Base-by-base conservation (phyloP, 805 yeast species). In the Spathaspora hagerdaliae region DNA sequence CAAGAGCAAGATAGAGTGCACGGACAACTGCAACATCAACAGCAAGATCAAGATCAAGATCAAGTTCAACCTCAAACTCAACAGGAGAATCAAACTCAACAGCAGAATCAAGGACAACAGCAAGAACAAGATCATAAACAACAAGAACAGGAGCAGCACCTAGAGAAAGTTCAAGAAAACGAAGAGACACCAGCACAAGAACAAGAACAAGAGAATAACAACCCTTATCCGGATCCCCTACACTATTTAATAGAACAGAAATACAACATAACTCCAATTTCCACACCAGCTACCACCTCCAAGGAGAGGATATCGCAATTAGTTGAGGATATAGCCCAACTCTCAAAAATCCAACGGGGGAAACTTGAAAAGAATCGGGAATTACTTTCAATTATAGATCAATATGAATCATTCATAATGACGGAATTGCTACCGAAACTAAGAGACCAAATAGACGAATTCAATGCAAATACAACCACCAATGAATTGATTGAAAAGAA, bases 331-430 rank as follows among this genome's bases (percentile, higher is more conserved):
- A 67, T 60, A 40, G 50, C 51, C 36, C 55, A 57, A 41, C 57
- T 71, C 7, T 45, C 50, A 15, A 34, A 36, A 7, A 42, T 69
- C 6, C 53, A 56, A 35, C 46, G 45, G 14, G 44, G 43, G 24
- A 61, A 61, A 24, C 42, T 27, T 9, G 38, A 33, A n/a, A 56
- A 51, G 29, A 70, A 69, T 46, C 26, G 44, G 19, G 53, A 65
- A 31, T 48, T 67, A 6, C 44, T 53, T 12, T 41, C 48, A 31
- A 47, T 66, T 0, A 47, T 64, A 11, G 45, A 53, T 15, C 57
- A 57, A 19, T 71, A 69, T 52, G 72, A 69, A 42, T 42, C 38
- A 19, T 57, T 65, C n/a, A 53, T 69, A 3, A 45, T 57, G 2
- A 54, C 50, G 11, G 54, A 53, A 15, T 48, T 69, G 8, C 38